Conservation (phyloP, 257 asterid genomes). For the Avicennia marina region DNA sequence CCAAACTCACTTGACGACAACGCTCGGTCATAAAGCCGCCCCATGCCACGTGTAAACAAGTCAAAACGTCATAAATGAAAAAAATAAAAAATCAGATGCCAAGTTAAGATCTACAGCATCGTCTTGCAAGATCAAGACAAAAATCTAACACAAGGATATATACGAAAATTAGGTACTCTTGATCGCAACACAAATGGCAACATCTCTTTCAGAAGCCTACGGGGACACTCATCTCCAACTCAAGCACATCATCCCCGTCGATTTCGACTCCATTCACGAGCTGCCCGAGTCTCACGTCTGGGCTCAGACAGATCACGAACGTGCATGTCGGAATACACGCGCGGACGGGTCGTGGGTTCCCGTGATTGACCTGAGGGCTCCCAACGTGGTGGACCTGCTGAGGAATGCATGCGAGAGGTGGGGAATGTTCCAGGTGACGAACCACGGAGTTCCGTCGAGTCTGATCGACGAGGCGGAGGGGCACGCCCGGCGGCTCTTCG, state of each 20-base stretch:
- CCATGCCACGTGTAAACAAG: too few relatives aligned
- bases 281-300: slow-evolving; percentile 69
- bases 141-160: too few relatives aligned
- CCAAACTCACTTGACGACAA: too few relatives aligned
- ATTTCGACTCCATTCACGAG: slow-evolving; percentile 36
- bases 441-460: slow-evolving; percentile 41
- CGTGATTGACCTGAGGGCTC: slow-evolving; percentile 41
- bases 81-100: too few relatives aligned
- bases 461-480: slow-evolving; percentile 46
- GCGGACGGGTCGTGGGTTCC: too few relatives aligned
- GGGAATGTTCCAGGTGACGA: slow-evolving; percentile 60
- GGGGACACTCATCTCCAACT: slow-evolving; percentile 33
- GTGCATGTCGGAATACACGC: too few relatives aligned
- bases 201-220: slow-evolving; percentile 54
- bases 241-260: slow-evolving; percentile 55
- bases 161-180: too few relatives aligned
- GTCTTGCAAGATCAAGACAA: too few relatives aligned
- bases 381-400: slow-evolving; percentile 38
- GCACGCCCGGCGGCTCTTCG: slow-evolving; percentile 41
- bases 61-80: too few relatives aligned
- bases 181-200: background rate
- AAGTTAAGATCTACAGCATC: too few relatives aligned
- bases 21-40: too few relatives aligned
- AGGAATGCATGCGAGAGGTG: slow-evolving; percentile 50
- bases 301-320: slow-evolving; percentile 16